A percentile compares a stretch with the other conserved stretches of the same genome.
phyloP scores from a whole-genome alignment of 148 eudicot species.

The Vaccinium vitisidaea region DNA sequence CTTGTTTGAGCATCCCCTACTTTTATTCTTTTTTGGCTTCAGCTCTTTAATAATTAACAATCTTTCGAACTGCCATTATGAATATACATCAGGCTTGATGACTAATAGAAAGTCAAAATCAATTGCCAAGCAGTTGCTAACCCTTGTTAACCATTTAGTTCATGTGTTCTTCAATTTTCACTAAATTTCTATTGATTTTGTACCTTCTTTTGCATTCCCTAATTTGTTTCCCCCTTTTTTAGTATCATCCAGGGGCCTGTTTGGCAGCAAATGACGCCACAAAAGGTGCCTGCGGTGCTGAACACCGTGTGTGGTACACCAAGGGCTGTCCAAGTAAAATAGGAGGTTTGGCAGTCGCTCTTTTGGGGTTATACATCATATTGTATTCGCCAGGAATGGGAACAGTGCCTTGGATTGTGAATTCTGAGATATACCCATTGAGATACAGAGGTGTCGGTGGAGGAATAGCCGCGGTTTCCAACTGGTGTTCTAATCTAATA shows the following conservation, averaged over 20 bases:
- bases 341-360: slow-evolving; percentile 59
- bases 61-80: not conserved
- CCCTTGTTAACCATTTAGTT: not conserved
- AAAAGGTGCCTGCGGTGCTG: slow-evolving; percentile 41
- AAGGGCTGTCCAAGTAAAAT: slow-evolving; percentile 78
- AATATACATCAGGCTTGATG: not conserved
- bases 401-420: slow-evolving; percentile 80
- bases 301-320: slow-evolving; percentile 62
- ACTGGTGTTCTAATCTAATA: slow-evolving; percentile 70
- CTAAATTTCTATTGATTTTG: not conserved
- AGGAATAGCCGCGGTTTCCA: slow-evolving; percentile 67
- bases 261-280: slow-evolving; percentile 33
- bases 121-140: not conserved
- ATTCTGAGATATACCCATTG: slow-evolving; percentile 81
- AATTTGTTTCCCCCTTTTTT: not conserved
- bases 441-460: slow-evolving; percentile 70
- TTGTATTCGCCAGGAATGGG: slow-evolving; percentile 86
- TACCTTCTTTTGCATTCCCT: not conserved
- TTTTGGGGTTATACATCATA: slow-evolving; percentile 66
- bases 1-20: not conserved
- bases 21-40: not conserved
- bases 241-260: slow-evolving; percentile 76
- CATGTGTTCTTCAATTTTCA: not conserved
- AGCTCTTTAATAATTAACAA: not conserved
- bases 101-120: not conserved